These are phyloP conservation scores for Ensete glaucum DNA, from an alignment of 176 grass and related monocot genomes.

Conservation along the genomic window DNA sequence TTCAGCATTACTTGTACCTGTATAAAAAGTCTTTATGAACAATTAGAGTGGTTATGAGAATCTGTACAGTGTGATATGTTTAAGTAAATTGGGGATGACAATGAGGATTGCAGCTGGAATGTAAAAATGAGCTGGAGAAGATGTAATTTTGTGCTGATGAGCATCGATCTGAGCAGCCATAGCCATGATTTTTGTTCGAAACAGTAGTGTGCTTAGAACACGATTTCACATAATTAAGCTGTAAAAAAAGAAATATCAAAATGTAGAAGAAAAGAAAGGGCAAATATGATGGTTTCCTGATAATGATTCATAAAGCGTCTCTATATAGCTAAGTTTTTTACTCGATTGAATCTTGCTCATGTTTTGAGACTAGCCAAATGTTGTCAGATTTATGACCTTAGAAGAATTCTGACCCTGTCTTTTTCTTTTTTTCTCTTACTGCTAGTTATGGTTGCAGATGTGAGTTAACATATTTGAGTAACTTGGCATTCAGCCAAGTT, in stretches of 20 bases:
- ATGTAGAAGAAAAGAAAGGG: neutral
- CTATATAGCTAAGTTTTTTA: neutral
- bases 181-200: neutral
- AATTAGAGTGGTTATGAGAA: no score
- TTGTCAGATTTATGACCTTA: neutral
- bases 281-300: neutral
- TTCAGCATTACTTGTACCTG: no score
- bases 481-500: no score
- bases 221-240: no score
- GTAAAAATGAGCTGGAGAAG: neutral
- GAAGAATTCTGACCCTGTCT: neutral
- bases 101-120: neutral
- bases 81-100: neutral
- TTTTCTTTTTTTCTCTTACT: neutral
- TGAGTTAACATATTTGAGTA: no score
- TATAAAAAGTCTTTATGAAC: no score
- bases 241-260: no score
- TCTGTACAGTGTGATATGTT: no score
- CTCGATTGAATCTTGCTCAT: neutral
- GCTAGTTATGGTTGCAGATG: no score
- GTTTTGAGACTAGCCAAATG: neutral
- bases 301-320: neutral
- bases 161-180: no score
- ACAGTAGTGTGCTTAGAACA: no score
- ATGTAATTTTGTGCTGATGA: neutral